Conservation (phyloP, 257 asterid species). For the Dorcoceras hygrometricum region DNA sequence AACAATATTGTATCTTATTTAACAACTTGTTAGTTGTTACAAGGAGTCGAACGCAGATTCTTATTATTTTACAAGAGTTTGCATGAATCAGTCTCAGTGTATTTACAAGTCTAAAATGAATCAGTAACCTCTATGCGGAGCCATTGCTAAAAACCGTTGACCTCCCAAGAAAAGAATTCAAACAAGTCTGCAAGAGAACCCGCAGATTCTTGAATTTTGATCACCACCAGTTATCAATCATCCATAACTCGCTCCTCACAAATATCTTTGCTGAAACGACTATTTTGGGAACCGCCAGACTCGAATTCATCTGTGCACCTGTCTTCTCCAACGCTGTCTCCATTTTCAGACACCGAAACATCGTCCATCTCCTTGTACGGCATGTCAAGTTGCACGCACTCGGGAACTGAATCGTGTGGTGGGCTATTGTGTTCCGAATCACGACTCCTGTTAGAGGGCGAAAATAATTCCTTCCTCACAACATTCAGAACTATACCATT, state of each 20-base stretch:
- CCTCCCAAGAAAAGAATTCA: background rate
- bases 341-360: constrained; percentile 56
- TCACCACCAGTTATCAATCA: constrained; percentile 23
- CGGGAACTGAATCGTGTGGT: constrained; percentile 40
- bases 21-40: no score
- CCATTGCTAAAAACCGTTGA: background rate
- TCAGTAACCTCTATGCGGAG: background rate
- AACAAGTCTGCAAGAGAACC: background rate
- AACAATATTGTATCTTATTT: no score
- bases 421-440: constrained; percentile 51
- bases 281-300: constrained; percentile 7
- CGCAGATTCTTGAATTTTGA: background rate
- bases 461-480: constrained; percentile 65
- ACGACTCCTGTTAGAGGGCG: constrained; percentile 58
- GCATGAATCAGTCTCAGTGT: no score
- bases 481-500: constrained; percentile 83
- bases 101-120: background rate
- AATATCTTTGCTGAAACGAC: constrained; percentile 18
- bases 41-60: no score
- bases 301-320: constrained; percentile 18
- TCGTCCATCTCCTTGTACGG: constrained; percentile 55
- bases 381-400: constrained; percentile 68
- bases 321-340: constrained; percentile 34
- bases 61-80: no score
- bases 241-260: constrained; percentile 37